Base-by-base conservation (phyloP, 345 rosid species). In the Brassica cretica region DNA sequence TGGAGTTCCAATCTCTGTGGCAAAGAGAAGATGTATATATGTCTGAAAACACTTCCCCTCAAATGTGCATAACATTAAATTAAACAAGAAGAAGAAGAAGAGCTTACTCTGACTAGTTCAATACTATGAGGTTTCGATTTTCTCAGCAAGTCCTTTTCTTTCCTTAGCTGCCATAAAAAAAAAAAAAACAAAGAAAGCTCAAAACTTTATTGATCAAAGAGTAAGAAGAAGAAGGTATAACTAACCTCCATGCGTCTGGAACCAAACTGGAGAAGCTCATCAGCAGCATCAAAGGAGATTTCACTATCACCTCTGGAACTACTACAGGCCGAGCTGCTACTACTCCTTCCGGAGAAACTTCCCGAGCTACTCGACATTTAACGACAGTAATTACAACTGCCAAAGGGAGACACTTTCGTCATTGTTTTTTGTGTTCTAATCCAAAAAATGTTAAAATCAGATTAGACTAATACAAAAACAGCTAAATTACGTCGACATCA, bases 81-180 rank as follows among this genome's bases (percentile, higher is more conserved):
- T 51, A 3, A 56, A 59, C 72, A 72, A 53, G 59, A 15, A 53
- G 58, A 72, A 68, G 9, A 58, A 61, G 75, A 72, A 37, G 37
- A 5, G 25, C 27, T 64, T 85, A 92, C 97, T 93, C 85, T 85
- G 74, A 90, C 89, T 46, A 92, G 82, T 67, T 88, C 93, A 21
- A 88, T 84, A 85, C 91, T 86, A 65, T 82, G 86, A 3, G 89
- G 75, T 66, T 88, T 91, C 4, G 98, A 94, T 69, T 92, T 89
- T 79, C 78, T 86, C 76, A 90, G 74, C 89, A 79, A 61, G 49
- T 92, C 92, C 75, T 91, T 92, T 41, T 89, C 93, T 83, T 85
- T 92, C 81, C 89, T 78, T 10, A 92, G 85, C 98, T 94, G 87
- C 84, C 64, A 27, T 72, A 84, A n/a, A n/a, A 7, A 49, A 12